phyloP scores from a whole-genome alignment of 2,329 filamentous ascomycete species.

The Penicillium sp. region DNA sequence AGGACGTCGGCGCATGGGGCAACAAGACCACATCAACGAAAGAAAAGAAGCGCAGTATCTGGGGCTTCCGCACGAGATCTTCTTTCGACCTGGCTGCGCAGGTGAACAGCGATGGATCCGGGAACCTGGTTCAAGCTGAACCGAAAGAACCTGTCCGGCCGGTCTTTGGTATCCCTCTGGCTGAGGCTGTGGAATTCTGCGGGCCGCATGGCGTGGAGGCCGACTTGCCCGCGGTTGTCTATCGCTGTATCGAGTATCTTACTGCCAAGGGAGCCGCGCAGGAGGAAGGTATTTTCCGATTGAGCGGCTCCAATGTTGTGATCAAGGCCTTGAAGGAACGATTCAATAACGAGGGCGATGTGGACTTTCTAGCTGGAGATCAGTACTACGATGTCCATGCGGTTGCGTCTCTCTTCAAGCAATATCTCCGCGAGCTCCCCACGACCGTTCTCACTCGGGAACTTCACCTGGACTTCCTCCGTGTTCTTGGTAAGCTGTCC shows the following conservation, averaged over 20 bases:
- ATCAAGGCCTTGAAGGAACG: constrained; percentile 89
- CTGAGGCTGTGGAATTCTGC: constrained; percentile 83
- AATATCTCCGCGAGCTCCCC: constrained; percentile 90
- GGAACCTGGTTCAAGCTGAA: constrained; percentile 52
- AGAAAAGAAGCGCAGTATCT: constrained; percentile 77
- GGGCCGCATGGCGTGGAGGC: constrained; percentile 72
- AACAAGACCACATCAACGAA: constrained; percentile 73
- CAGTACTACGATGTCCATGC: constrained; percentile 95
- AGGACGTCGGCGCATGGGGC: constrained; percentile 84
- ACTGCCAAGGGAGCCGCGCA: constrained; percentile 76
- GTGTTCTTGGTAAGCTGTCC: constrained; percentile 64
- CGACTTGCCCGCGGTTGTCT: constrained; percentile 87
- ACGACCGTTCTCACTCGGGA: constrained; percentile 90
- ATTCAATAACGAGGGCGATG: constrained; percentile 90
- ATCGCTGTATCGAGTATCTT: constrained; percentile 92
- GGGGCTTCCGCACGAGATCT: constrained; percentile 68
- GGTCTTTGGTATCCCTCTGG: constrained; percentile 83
- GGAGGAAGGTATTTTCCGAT: constrained; percentile 94
- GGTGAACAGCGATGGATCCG: constrained; percentile 43
- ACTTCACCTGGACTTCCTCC: constrained; percentile 84
- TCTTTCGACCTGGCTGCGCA: constrained; percentile 65
- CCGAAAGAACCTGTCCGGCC: constrained; percentile 63
- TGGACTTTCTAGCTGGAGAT: constrained; percentile 77
- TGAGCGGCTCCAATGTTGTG: constrained; percentile 94
- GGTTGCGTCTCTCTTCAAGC: constrained; percentile 88